Conservation (phyloP, 1,139 yeast species). For the Candida tetrigidarum region DNA sequence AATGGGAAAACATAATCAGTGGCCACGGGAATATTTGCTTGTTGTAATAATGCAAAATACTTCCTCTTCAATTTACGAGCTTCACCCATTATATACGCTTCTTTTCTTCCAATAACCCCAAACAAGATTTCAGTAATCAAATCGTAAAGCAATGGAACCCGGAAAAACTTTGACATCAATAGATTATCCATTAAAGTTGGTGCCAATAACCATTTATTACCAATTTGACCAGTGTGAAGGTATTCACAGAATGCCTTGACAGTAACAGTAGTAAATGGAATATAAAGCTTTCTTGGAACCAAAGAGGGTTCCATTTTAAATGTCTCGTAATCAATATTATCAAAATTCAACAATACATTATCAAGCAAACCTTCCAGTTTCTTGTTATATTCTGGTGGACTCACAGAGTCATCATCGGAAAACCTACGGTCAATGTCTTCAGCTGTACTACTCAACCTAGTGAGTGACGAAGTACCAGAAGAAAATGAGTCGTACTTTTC, state of each 20-base stretch:
- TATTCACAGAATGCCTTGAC: constrained; percentile 72
- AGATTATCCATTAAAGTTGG: constrained; percentile 72
- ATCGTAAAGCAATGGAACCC: constrained; percentile 70
- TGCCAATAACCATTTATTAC: constrained; percentile 67
- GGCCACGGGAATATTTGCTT: constrained; percentile 27
- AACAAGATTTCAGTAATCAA: constrained; percentile 68
- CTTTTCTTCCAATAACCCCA: constrained; percentile 70
- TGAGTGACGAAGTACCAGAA: constrained; percentile 18
- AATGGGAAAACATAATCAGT: constrained; percentile 39
- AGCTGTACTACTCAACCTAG: constrained; percentile 9
- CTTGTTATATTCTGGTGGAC: constrained; percentile 3
- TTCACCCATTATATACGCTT: constrained; percentile 51
- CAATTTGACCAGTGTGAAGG: constrained; percentile 78
- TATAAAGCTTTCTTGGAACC: constrained; percentile 66
- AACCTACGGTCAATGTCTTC: constrained; percentile 3
- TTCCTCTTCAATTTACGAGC: constrained; percentile 37
- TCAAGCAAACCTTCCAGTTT: constrained; percentile 22
- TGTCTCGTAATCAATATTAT: constrained; percentile 35
- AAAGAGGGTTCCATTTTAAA: constrained; percentile 58
- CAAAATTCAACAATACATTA: constrained; percentile 40
- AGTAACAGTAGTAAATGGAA: constrained; percentile 66
- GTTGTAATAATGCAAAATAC: constrained; percentile 30
- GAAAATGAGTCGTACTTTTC: constrained; percentile 17
- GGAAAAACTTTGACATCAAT: constrained; percentile 63
- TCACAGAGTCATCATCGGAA: constrained; percentile 7